Conservation (phyloP, 495 filamentous ascomycete genomes). For the Chaetomium tenue region DNA sequence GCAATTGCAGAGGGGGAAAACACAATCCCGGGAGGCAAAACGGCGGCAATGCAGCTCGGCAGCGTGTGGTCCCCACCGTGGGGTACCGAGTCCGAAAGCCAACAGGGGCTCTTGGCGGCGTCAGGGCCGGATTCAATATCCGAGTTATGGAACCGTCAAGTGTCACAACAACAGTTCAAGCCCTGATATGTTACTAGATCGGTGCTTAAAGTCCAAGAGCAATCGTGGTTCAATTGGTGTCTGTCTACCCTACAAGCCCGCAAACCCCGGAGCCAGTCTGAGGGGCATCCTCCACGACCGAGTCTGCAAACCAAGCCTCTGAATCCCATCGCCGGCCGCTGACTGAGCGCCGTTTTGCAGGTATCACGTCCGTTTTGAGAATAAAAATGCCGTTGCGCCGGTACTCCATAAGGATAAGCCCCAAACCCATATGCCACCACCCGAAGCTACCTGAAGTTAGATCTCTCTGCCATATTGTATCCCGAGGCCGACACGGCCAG, state of each 20-base stretch:
- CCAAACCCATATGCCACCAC: too few species aligned
- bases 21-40: conserved; percentile 24
- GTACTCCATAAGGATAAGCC: neutral
- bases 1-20: conserved; percentile 27
- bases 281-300: neutral
- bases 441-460: conserved; percentile 7
- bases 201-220: neutral
- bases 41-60: conserved; percentile 33
- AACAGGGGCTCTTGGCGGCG: conserved; percentile 6
- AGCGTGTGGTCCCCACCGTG: conserved; percentile 25
- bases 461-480: conserved; percentile 51
- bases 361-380: conserved; percentile 1
- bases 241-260: neutral
- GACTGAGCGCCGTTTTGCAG: neutral
- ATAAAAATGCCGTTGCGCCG: neutral
- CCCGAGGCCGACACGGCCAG: conserved; percentile 58
- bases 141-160: neutral
- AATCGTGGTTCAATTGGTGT: neutral
- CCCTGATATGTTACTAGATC: neutral
- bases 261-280: conserved; percentile 14
- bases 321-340: neutral
- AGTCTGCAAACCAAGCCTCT: neutral
- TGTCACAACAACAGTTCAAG: neutral
- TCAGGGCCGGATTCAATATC: neutral
- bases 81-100: neutral